Conservation (phyloP, 2,329 filamentous ascomycete species). For the Ceratocystiopsis minuta region DNA sequence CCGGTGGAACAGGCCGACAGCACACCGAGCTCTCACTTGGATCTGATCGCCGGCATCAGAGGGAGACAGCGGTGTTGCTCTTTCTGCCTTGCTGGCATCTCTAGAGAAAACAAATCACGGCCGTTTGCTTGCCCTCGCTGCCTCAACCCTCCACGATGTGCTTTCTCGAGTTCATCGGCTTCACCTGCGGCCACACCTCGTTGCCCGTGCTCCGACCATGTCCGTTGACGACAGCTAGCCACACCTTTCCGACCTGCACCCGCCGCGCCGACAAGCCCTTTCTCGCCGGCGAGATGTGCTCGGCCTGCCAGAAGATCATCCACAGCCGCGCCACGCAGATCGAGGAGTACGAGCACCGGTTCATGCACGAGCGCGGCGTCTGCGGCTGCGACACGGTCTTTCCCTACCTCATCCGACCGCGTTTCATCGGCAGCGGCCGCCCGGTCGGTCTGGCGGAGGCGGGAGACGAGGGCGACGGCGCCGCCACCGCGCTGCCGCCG, state of each 20-base stretch:
- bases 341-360: conserved; percentile 24
- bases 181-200: conserved; percentile 29
- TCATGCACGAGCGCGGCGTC: conserved; percentile 25
- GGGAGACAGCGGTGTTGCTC: no score
- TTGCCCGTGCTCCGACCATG: conserved; percentile 22
- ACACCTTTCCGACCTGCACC: conserved; percentile 19
- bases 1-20: no score
- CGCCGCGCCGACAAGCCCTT: conserved; percentile 15
- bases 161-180: conserved; percentile 26
- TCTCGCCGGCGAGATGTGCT: conserved; percentile 19
- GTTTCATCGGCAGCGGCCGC: conserved; percentile 10
- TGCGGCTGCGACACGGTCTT: conserved; percentile 22
- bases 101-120: no score
- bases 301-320: conserved; percentile 19
- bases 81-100: no score
- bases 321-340: conserved; percentile 23
- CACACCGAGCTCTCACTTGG: no score
- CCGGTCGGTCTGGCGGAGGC: neutral
- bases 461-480: neutral
- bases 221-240: conserved; percentile 21
- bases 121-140: no score
- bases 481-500: neutral
- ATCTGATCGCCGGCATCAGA: no score
- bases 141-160: conserved; percentile 20
- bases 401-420: conserved; percentile 18